Conservation (phyloP, 2,329 filamentous ascomycete genomes). For the Alternaria gansuensis region DNA sequence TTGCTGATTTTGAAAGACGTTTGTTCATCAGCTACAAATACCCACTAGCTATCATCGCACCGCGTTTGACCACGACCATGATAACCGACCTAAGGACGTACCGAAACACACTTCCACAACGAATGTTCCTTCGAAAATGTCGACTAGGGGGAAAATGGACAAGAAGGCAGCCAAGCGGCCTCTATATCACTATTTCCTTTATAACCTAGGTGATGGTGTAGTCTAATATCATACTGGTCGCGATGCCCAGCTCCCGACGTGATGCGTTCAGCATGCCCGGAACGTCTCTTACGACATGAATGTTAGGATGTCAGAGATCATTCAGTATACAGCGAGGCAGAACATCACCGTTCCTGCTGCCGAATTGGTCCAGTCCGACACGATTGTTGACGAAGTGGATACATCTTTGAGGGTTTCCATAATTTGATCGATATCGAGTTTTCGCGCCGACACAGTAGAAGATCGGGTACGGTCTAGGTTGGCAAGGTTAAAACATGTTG, state of each 20-base stretch:
- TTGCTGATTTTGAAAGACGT: background rate
- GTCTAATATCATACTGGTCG: background rate
- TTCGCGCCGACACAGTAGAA: background rate
- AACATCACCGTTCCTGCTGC: constrained; percentile 7
- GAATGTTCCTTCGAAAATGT: constrained; percentile 5
- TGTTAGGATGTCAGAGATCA: background rate
- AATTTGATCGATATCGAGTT: background rate
- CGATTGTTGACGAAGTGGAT: background rate
- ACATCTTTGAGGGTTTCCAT: background rate
- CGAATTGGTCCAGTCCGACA: background rate
- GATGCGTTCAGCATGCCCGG: background rate
- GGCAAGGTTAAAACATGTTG: background rate
- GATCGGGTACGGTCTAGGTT: background rate
- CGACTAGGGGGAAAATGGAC: background rate
- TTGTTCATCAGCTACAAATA: background rate
- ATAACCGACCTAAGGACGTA: background rate
- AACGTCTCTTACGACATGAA: constrained; percentile 2
- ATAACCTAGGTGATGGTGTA: constrained; percentile 5
- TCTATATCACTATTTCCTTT: constrained; percentile 5
- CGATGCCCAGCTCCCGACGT: background rate
- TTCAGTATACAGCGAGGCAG: constrained; percentile 1
- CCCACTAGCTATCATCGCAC: background rate
- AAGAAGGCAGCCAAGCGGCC: background rate
- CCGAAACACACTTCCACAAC: background rate
- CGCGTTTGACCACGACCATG: background rate